Percentiles rank a stretch among this genome's conserved stretches.
Conservation (phyloP, 257 asterid genomes). For the Penstemon davidsonii region DNA sequence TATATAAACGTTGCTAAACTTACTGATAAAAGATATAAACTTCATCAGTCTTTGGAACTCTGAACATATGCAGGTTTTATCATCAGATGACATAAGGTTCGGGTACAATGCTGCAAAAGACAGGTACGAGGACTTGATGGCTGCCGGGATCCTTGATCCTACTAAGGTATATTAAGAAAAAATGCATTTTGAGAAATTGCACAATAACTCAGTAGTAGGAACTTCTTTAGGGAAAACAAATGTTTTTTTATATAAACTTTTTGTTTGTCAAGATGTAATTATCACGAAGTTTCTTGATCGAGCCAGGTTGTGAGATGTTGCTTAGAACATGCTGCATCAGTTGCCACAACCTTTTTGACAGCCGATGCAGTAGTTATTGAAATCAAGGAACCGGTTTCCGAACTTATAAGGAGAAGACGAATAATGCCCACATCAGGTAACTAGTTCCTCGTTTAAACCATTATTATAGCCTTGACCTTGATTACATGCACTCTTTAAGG, state of each 20-base stretch:
- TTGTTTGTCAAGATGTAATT: not conserved
- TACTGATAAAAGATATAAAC: not conserved
- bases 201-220: too few species aligned
- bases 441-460: not conserved
- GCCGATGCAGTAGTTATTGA: slow-evolving; percentile 79
- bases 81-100: slow-evolving; percentile 50
- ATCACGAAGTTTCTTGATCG: not conserved
- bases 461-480: not conserved
- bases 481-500: not conserved
- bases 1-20: not conserved
- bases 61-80: slow-evolving; percentile 51
- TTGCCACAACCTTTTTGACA: slow-evolving; percentile 66
- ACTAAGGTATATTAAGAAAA: slow-evolving; percentile 52
- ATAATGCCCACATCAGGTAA: slow-evolving; percentile 66
- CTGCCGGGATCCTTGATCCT: slow-evolving; percentile 80
- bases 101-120: slow-evolving; percentile 85
- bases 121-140: slow-evolving; percentile 81
- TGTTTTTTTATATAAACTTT: not conserved
- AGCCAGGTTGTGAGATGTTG: slow-evolving; percentile 84
- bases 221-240: too few species aligned
- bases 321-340: slow-evolving; percentile 79
- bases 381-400: slow-evolving; percentile 49
- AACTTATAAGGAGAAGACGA: slow-evolving; percentile 24
- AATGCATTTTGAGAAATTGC: not conserved
- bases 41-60: slow-evolving; percentile 4